Evolutionary conservation across 2,329 filamentous ascomycete genomes (phyloP).

Genomic region (Alternaria dauci): DNA sequence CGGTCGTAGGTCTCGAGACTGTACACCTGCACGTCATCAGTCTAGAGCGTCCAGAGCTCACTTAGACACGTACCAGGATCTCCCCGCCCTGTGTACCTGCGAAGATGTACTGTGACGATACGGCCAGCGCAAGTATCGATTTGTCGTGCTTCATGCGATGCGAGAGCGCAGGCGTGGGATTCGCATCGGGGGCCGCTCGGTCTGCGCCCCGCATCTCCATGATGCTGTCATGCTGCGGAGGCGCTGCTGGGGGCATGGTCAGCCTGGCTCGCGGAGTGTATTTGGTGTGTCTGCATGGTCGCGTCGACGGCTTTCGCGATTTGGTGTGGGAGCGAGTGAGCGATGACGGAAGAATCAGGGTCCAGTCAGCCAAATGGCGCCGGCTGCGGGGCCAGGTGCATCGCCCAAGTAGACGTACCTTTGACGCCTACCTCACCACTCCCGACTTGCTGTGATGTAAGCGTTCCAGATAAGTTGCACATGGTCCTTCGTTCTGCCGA

Average conservation of each 20-base stretch:
- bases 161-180: conserved; percentile 66
- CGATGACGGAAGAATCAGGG: conserved; percentile 37
- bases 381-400: conserved; percentile 17
- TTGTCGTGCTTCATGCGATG: conserved; percentile 80
- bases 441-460: conserved; percentile 36
- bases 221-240: conserved; percentile 35
- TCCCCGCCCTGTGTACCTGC: conserved; percentile 93
- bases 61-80: conserved; percentile 69
- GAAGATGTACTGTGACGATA: conserved; percentile 83
- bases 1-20: conserved; percentile 87
- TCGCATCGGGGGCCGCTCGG: conserved; percentile 8
- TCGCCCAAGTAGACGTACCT: conserved; percentile 24
- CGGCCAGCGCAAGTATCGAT: conserved; percentile 82
- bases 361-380: conserved; percentile 15
- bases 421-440: conserved; percentile 16
- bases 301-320: conserved; percentile 29
- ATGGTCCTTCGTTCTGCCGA: conserved; percentile 34
- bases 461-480: conserved; percentile 40
- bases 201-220: conserved; percentile 26
- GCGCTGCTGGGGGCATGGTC: conserved; percentile 40
- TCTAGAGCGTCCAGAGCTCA: not conserved
- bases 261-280: conserved; percentile 27
- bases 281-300: conserved; percentile 29
- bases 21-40: conserved; percentile 67
- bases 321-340: conserved; percentile 26